Conservation (phyloP, 495 filamentous ascomycete species). For the Clavariopsis aquatica region DNA sequence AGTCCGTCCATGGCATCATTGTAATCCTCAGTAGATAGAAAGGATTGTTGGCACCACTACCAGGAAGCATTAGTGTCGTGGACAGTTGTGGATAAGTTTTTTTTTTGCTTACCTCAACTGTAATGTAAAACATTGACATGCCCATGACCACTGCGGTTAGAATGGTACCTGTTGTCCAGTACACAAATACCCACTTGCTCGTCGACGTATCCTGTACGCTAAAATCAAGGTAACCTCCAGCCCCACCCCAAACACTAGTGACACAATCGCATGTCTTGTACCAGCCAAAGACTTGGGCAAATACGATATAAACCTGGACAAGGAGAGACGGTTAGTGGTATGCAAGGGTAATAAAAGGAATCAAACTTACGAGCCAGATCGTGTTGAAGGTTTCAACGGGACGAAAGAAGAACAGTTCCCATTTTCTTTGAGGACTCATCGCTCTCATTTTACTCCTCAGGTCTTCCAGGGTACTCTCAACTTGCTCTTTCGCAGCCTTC, state of each 20-base stretch:
- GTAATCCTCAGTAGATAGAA: slow-evolving; percentile 22
- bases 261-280: slow-evolving; percentile 44
- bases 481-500: neutral
- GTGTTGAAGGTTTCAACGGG: slow-evolving; percentile 37
- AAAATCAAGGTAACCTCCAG: slow-evolving; percentile 44
- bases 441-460: neutral
- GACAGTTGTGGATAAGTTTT: neutral
- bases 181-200: slow-evolving; percentile 26
- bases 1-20: slow-evolving; percentile 14
- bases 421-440: slow-evolving; percentile 26
- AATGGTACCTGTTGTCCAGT: slow-evolving; percentile 45
- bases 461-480: neutral
- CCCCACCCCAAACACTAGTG: slow-evolving; percentile 32
- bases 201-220: slow-evolving; percentile 30
- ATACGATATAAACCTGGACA: slow-evolving; percentile 39
- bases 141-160: slow-evolving; percentile 41
- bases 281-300: slow-evolving; percentile 45
- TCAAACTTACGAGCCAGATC: slow-evolving; percentile 30
- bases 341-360: neutral
- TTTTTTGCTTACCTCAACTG: slow-evolving; percentile 8
- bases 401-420: slow-evolving; percentile 36
- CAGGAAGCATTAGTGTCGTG: neutral
- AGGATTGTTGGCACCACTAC: slow-evolving; percentile 32
- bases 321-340: neutral
- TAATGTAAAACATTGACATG: slow-evolving; percentile 43